Base-by-base conservation (phyloP, 805 yeast species). In the Candida montana region DNA sequence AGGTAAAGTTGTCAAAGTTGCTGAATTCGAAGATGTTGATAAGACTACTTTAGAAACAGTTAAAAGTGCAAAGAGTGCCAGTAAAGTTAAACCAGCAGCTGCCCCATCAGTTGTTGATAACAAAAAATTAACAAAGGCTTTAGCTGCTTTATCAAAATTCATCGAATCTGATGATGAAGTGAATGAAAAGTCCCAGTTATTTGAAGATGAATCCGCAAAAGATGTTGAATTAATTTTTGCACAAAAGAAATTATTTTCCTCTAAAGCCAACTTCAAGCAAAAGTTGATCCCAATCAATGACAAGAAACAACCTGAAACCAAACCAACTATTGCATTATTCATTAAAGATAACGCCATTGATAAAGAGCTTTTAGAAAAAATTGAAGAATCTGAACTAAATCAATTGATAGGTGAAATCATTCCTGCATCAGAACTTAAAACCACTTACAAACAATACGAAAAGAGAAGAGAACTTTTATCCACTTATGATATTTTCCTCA, bases 361-460 rank as follows among this genome's bases (percentile, higher is more conserved):
- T 36, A 45, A 48, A 37, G 54, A 55, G 21, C 30, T 51, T 8
- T 39, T 54, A 35, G 60, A 58, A 18, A 54, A 52, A 35, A 54
- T 56, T 44, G 60, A 55, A 41, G 45, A 40, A 31, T 52, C 59
- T 13, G 55, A 62, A 34, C 46, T 58, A 30, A 56, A 52, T 23
- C 54, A 59, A 19, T 48, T 59, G 6, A 46, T 65, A 17, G 59
- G 60, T 35, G 69, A 77, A 43, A 79, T 90, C 41, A 71, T 89
- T 27, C 74, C 93, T 6, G 81, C 82, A 41, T 71, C 77, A 35
- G 83, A 88, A 51, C 71, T 93, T 49, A 87, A 87, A 62, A 85
- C 89, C 27, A 83, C 82, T 46, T 91, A 79, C 72, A 88, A 88
- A 66, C 77, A 86, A n/a, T 93, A 68, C 55, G 97, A 93, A 63